Evolutionary conservation across 106 monocot genomes (phyloP), one percentile per base, ranked within the genome.

Genomic region (Allium fistulosum): DNA sequence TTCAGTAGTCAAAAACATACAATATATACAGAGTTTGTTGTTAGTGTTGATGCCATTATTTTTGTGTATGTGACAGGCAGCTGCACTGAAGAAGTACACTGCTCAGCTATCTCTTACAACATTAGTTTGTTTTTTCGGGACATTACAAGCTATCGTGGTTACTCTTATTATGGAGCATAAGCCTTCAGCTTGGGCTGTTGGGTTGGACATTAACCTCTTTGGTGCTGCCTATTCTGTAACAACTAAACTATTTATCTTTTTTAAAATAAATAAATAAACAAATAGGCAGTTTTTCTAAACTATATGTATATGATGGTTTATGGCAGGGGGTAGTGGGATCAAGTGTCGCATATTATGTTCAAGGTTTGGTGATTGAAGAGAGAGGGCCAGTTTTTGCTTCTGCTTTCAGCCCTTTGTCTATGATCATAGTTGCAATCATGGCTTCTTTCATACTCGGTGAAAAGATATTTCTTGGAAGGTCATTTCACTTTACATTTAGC

Each of bases 351-450:
- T 92, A 92, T 72, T 92, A 92, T 67, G 92, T 92, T 2, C 92
- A 92, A 72, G 92, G 92, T 12, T 69, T 93, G 59, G 92, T 93
- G 58, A 86, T 93, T 11, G 67, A 88, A 70, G 71, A 63, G 58
- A 85, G 71, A 73, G 92, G 92, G 9, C 92, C 92, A 9, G 92
- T 93, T 14, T 93, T 93, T 73, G 92, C 88, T 47, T 83, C 92
- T 10, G 92, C 88, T 9, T 93, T 93, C 85, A 88, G 92, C 67
- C 92, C 92, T 48, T 74, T 93, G 57, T 88, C 88, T 88, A 93
- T 93, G 92, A 93, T 93, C 77, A 69, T 93, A 63, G 92, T 93
- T 11, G 88, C 92, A 49, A 70, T 93, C 63, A 88, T 93, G 88
- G 92, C 83, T 26, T 93, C 92, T 27, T 93, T 93, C 75, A 83